A percentile compares a stretch with the other conserved stretches of the same genome.
Evolutionary conservation across 139 green algal genomes (phyloP).

Genomic region (Picochlorum sp.): DNA sequence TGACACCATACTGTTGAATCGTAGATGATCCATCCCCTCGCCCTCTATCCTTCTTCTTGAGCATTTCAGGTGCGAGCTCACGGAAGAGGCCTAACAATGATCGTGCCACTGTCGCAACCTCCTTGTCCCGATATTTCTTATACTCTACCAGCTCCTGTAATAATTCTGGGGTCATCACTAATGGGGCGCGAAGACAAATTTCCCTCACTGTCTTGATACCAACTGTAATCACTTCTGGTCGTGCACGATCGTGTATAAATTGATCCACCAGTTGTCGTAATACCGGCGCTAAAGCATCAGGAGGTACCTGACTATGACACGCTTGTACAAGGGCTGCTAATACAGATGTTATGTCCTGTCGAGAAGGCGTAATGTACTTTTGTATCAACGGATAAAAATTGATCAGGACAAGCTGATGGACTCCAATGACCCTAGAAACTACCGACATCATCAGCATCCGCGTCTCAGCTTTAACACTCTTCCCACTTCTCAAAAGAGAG

Average conservation of each 20-base stretch:
- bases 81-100: constrained; percentile 77
- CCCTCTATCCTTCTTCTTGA: constrained; percentile 86
- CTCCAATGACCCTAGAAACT: constrained; percentile 68
- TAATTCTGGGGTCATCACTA: constrained; percentile 84
- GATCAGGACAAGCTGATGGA: constrained; percentile 86
- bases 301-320: constrained; percentile 85
- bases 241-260: constrained; percentile 88
- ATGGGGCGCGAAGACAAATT: constrained; percentile 72
- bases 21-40: constrained; percentile 56
- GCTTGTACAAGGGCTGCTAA: constrained; percentile 65
- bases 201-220: constrained; percentile 88
- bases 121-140: constrained; percentile 82
- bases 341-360: constrained; percentile 76
- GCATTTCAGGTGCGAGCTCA: constrained; percentile 80
- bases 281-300: constrained; percentile 78
- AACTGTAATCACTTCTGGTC: constrained; percentile 70
- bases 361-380: constrained; percentile 72
- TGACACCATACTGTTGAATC: constrained; percentile 48
- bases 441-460: constrained; percentile 63
- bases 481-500: constrained; percentile 46
- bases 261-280: constrained; percentile 88
- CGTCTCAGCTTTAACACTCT: constrained; percentile 69
- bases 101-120: constrained; percentile 66
- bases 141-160: constrained; percentile 82
- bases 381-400: constrained; percentile 94